phyloP scores from a whole-genome alignment of 768 basidiomycete species.

The Glaciozyma martinii region DNA sequence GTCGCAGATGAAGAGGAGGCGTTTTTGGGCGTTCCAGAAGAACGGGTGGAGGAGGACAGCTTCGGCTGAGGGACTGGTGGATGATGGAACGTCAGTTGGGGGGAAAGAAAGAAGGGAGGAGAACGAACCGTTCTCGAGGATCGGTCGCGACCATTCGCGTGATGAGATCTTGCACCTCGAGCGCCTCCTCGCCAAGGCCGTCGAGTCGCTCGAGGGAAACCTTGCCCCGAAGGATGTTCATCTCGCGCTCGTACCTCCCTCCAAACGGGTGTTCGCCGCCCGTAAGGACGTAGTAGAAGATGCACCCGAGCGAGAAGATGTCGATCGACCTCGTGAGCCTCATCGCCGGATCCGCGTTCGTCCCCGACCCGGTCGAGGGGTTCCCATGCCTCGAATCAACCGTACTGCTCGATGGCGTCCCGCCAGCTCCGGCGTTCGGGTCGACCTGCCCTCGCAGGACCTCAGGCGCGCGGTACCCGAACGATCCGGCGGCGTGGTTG shows the following conservation, averaged over 20 bases:
- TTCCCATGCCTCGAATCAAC: conserved; percentile 37
- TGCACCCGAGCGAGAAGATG: conserved; percentile 88
- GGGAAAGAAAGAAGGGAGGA: background rate
- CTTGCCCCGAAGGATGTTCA: conserved; percentile 77
- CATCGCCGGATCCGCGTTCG: conserved; percentile 47
- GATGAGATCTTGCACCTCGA: conserved; percentile 80
- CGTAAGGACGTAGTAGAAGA: conserved; percentile 77
- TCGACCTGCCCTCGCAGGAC: conserved; percentile 89
- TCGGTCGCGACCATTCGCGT: conserved; percentile 66
- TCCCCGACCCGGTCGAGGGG: conserved; percentile 45
- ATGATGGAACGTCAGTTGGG: background rate
- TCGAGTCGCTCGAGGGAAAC: conserved; percentile 64
- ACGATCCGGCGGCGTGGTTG: conserved; percentile 83
- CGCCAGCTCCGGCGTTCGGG: conserved; percentile 49
- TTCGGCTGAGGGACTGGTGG: conserved; percentile 64
- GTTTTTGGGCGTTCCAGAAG: conserved; percentile 85
- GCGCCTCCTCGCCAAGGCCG: conserved; percentile 81
- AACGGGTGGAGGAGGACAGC: conserved; percentile 86
- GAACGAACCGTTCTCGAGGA: conserved; percentile 58
- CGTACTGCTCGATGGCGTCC: conserved; percentile 7
- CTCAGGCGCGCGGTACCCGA: conserved; percentile 97
- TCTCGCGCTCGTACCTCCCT: conserved; percentile 82
- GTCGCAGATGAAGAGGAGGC: conserved; percentile 90
- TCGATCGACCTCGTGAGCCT: conserved; percentile 90
- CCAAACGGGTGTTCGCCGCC: conserved; percentile 90